Evolutionary conservation across 2,329 filamentous ascomycete species (phyloP), one percentile per base, ranked within the genome.

Genomic region (Xylariales sp.): DNA sequence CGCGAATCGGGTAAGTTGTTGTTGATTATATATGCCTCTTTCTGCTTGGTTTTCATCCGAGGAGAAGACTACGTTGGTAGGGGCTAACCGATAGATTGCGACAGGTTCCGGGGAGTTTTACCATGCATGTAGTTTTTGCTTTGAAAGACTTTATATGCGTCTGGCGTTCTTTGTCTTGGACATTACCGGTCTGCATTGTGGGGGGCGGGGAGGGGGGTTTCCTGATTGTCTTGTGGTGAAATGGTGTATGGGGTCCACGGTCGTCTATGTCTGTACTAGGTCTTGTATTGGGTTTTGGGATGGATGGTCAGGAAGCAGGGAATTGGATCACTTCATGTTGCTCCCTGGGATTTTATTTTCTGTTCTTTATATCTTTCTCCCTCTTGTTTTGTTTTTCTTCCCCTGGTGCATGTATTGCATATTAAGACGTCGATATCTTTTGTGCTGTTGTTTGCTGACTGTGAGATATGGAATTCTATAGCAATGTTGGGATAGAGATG

Each of bases 1-100:
- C 48, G 56, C 34, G 53, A 53, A 43, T 50, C 30, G 43, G 48
- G 50, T 56, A 64, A 63, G 59, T 48, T 52, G 39, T 30, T 52
- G n/a, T 39, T 50, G 23, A 5, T 50, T 9, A 3, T 9, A n/a
- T 28, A n/a, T 23, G 0, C 36, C 16, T 53, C 1, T 43, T 12
- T 8, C 28, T 34, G 7, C 14, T 45, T 18, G 18, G 18, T 32
- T 56, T 14, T 23, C 7, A 23, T 48, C 39, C 12, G 14, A 41
- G 39, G 39, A 23, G 18, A 48, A 48, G n/a, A 39, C 32, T 9
- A 23, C 23, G 23, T 23, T 23, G 23, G 23, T 23, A 23, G 34
- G 4, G 2, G n/a, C 50, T 54, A 39, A 54, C n/a, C 32, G n/a
- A 7, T 3, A 5, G 6, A 39, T 7, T 54, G 23, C 32, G 10